These are phyloP conservation scores for Diplocarpon mali DNA, from an alignment of 2,329 filamentous ascomycete species.

Conservation along the genomic window DNA sequence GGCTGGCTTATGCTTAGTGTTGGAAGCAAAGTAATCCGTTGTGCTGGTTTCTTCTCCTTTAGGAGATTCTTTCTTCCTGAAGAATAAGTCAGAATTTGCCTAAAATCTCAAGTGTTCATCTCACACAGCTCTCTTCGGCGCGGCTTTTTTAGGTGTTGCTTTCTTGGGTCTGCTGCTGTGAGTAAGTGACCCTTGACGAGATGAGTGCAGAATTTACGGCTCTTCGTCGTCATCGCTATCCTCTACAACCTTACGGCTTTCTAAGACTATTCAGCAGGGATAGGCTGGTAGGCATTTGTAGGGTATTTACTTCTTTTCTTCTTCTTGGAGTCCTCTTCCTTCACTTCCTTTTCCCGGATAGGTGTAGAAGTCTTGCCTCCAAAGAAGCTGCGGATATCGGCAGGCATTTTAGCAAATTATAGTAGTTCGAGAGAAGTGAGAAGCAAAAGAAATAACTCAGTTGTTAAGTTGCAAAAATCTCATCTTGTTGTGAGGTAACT, in stretches of 20 bases:
- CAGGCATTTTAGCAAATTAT: conserved; percentile 49
- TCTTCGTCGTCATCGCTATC: conserved; percentile 77
- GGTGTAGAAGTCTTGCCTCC: conserved; percentile 57
- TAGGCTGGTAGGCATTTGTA: neutral
- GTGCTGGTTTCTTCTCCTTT: conserved; percentile 27
- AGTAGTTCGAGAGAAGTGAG: neutral
- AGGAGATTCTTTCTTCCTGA: conserved; percentile 23
- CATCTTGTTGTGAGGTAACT: neutral
- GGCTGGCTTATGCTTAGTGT: conserved; percentile 20
- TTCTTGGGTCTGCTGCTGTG: conserved; percentile 35
- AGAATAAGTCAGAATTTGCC: neutral
- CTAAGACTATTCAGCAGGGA: conserved; percentile 22
- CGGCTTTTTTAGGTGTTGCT: conserved; percentile 40
- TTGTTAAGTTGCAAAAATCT: neutral
- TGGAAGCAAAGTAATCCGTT: conserved; percentile 28
- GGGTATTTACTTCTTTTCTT: conserved; percentile 22
- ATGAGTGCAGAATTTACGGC: conserved; percentile 29
- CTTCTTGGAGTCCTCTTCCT: conserved; percentile 26
- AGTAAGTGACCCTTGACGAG: conserved; percentile 13
- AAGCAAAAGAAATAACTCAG: neutral
- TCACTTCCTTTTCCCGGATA: conserved; percentile 32
- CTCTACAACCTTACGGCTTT: conserved; percentile 59
- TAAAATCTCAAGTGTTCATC: conserved; percentile 12
- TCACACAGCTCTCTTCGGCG: conserved; percentile 46
- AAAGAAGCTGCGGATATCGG: conserved; percentile 86